Base-by-base conservation (phyloP, 805 yeast genomes). In the Saturnispora serradocipensis region DNA sequence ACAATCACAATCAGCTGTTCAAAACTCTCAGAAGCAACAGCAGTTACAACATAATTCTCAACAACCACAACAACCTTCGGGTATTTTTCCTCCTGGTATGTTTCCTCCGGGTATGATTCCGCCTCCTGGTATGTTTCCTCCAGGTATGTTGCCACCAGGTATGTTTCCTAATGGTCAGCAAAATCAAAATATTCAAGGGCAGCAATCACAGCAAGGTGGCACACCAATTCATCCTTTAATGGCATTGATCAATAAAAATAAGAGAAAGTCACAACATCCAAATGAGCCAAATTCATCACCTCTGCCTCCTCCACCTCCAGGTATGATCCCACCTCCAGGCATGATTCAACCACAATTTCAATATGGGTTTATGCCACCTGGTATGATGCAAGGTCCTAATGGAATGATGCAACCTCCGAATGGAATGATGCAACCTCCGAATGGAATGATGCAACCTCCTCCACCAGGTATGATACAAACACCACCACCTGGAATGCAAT, bases 171-270 rank as follows among this genome's bases (percentile, higher is more conserved):
- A 28, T 13, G 50, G 42, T 30, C 42, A n/a, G 35, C 43, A n/a
- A 24, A 11, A 11, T 8, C 32, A 25, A 18, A 51, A 32, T 32
- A 32, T 11, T 16, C 47, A 30, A 47, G 45, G 28, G 22, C 49
- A 40, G 25, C 39, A 38, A 30, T 39, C 27, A 45, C 49, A 44
- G 36, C 53, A 35, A 43, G 28, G 22, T 20, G 16, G 45, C 43
- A 20, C 48, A 2, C 53, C 57, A 45, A 53, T 47, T 6, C 57
- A 55, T 32, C 57, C 57, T 30, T 49, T 55, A 16, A 55, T 55
- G 57, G 46, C 52, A 43, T 42, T 55, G 10, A 45, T 55, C 7
- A 51, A 51, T 43, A 53, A 52, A 46, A 54, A 54, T 18, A 55
- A 55, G 34, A 47, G 52, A 25, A 54, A 52, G 30, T 48, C 53